These are phyloP conservation scores for Entoloma clypeatum DNA, from an alignment of 1,284 basidiomycete species.

Conservation along the genomic window DNA sequence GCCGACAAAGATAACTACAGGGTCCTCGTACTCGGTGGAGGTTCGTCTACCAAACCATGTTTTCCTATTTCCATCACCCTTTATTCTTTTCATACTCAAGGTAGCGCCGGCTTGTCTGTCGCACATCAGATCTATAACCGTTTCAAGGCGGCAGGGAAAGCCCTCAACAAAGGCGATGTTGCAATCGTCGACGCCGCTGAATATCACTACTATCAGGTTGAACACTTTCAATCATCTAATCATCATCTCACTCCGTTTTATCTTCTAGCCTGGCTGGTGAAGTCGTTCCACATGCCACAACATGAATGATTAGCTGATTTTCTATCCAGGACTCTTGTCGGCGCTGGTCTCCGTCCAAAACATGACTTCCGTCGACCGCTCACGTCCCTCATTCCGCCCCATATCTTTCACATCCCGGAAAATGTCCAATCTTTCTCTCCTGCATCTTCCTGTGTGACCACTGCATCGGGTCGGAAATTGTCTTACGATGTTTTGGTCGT, in stretches of 20 bases:
- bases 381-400: slow-evolving; percentile 63
- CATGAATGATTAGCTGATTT: slow-evolving; percentile 3
- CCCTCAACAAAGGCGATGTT: slow-evolving; percentile 72
- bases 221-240: slow-evolving; percentile 16
- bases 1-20: slow-evolving; percentile 45
- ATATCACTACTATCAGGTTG: slow-evolving; percentile 80
- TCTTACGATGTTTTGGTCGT: slow-evolving; percentile 89
- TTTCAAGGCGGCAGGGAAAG: slow-evolving; percentile 67
- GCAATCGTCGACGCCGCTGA: slow-evolving; percentile 79
- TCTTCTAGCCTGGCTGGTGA: slow-evolving; percentile 72
- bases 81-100: slow-evolving; percentile 39
- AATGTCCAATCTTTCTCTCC: slow-evolving; percentile 79
- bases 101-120: slow-evolving; percentile 73
- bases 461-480: slow-evolving; percentile 66
- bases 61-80: slow-evolving; percentile 6
- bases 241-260: slow-evolving; percentile 23
- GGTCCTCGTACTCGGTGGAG: slow-evolving; percentile 64
- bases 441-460: slow-evolving; percentile 68
- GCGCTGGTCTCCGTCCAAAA: slow-evolving; percentile 77
- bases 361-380: slow-evolving; percentile 66
- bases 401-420: slow-evolving; percentile 74
- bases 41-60: slow-evolving; percentile 32
- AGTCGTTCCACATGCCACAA: slow-evolving; percentile 14
- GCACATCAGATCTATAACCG: slow-evolving; percentile 80
- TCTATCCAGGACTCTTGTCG: slow-evolving; percentile 80